A percentile compares a stretch with the other conserved stretches of the same genome.
Evolutionary conservation across 257 asterid genomes (phyloP).

Genomic region (Buddleja alternifolia): DNA sequence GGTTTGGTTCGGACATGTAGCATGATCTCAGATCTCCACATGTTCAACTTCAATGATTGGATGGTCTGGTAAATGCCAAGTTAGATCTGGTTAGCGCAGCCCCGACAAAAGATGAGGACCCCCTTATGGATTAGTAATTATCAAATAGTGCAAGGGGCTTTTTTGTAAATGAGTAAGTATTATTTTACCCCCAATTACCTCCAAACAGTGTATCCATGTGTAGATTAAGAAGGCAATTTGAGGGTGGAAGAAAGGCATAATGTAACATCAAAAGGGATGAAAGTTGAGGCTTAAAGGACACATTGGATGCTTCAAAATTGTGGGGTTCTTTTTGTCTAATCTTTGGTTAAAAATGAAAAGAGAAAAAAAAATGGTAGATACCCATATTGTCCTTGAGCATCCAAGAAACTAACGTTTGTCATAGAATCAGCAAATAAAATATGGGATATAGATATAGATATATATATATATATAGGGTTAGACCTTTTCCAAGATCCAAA

Average conservation of each 20-base stretch:
- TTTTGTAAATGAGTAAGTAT: too few relatives aligned
- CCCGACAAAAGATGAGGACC: too few relatives aligned
- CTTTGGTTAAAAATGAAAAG: constrained; percentile 6
- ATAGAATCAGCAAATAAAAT: constrained; percentile 53
- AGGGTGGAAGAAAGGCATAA: constrained; percentile 18
- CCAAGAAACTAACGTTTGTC: constrained; percentile 75
- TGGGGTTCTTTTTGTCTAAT: constrained; percentile 71
- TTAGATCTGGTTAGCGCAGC: too few relatives aligned
- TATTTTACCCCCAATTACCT: too few relatives aligned
- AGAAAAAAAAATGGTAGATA: constrained; percentile 40
- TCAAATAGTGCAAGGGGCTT: too few relatives aligned
- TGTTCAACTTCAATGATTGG: too few relatives aligned
- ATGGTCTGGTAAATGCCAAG: too few relatives aligned
- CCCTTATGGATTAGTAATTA: too few relatives aligned
- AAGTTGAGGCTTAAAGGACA: constrained; percentile 46
- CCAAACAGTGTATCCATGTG: neutral
- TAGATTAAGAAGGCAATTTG: constrained; percentile 18
- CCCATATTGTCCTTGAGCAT: constrained; percentile 71
- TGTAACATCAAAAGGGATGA: constrained; percentile 64
- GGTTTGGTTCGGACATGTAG: too few relatives aligned
- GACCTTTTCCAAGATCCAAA: constrained; percentile 49
- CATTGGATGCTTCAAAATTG: constrained; percentile 82
- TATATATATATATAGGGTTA: constrained; percentile 23
- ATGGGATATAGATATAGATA: neutral
- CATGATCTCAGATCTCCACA: too few relatives aligned